These are phyloP conservation scores for Fraxinus dipetala DNA, from an alignment of 305 asterid species.

Conservation along the genomic window DNA sequence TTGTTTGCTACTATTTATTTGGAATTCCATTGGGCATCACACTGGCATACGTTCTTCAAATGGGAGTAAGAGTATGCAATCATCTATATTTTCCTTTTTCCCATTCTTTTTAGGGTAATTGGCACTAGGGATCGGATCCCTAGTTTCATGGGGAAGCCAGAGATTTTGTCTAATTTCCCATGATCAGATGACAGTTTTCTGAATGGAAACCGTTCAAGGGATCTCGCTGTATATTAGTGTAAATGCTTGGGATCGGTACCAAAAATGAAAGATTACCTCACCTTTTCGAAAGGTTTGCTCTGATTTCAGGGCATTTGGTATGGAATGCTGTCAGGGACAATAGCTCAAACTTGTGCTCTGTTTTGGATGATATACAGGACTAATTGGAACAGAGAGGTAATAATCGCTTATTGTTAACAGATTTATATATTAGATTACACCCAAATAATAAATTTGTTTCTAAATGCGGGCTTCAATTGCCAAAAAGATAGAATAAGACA, in stretches of 20 bases:
- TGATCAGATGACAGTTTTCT: not conserved
- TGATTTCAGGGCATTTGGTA: not conserved
- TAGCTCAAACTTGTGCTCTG: not conserved
- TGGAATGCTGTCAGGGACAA: not conserved
- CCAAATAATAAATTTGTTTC: not conserved
- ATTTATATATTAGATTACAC: not conserved
- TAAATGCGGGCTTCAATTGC: slow-evolving; percentile 8
- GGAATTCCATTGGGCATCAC: slow-evolving; percentile 20
- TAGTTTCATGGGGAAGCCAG: not conserved
- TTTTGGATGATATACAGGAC: not conserved
- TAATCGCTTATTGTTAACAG: not conserved
- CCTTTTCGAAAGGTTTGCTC: not conserved
- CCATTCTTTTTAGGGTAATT: not conserved
- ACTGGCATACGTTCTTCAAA: not conserved
- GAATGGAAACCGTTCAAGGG: not conserved
- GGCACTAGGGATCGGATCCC: not conserved
- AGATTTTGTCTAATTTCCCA: not conserved
- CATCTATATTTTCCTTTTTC: not conserved
- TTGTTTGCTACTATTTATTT: slow-evolving; percentile 4
- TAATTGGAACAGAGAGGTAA: not conserved
- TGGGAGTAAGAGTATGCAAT: not conserved
- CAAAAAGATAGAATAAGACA: not conserved
- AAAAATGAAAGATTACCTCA: not conserved
- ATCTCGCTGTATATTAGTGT: not conserved
- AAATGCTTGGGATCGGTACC: not conserved